Evolutionary conservation across 2,329 filamentous ascomycete species (phyloP).

Genomic region (Fusarium begoniae): DNA sequence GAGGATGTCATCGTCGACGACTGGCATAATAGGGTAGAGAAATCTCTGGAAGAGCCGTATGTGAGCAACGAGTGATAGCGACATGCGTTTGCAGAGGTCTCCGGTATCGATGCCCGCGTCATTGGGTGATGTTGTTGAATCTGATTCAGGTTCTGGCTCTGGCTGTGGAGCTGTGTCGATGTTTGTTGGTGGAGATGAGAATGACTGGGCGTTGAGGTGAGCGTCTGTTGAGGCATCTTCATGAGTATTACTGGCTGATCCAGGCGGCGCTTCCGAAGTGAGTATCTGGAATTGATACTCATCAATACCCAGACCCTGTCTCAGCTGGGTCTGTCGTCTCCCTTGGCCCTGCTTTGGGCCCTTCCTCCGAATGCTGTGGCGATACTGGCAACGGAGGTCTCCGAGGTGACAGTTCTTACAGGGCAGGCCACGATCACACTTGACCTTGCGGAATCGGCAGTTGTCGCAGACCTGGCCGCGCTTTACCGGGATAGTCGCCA

Average conservation of each 20-base stretch:
- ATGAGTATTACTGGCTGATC: background rate
- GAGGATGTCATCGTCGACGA: conserved; percentile 43
- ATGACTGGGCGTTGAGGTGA: background rate
- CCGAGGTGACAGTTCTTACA: conserved; percentile 43
- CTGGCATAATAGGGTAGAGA: conserved; percentile 48
- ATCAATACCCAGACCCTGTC: conserved; percentile 30
- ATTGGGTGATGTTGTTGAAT: background rate
- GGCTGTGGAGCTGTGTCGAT: background rate
- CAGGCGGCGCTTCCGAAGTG: conserved; percentile 17
- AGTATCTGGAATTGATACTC: conserved; percentile 33
- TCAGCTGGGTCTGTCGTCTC: conserved; percentile 42
- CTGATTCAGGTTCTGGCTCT: background rate
- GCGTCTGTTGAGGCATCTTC: background rate
- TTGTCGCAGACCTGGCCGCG: conserved; percentile 43
- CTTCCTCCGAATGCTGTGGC: conserved; percentile 44
- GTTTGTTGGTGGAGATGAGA: background rate
- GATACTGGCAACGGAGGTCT: conserved; percentile 43
- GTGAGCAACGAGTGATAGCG: conserved; percentile 39
- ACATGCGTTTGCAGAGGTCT: conserved; percentile 32
- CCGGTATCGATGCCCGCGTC: background rate
- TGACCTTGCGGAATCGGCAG: conserved; percentile 47
- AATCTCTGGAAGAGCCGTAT: conserved; percentile 44
- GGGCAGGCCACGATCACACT: conserved; percentile 46
- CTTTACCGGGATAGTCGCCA: conserved; percentile 13
- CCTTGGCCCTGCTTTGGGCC: conserved; percentile 44